Percentiles rank a stretch among this genome's conserved stretches.
phyloP scores from a whole-genome alignment of 805 yeast genomes.

The Wickerhamomyces chaumierensis region DNA sequence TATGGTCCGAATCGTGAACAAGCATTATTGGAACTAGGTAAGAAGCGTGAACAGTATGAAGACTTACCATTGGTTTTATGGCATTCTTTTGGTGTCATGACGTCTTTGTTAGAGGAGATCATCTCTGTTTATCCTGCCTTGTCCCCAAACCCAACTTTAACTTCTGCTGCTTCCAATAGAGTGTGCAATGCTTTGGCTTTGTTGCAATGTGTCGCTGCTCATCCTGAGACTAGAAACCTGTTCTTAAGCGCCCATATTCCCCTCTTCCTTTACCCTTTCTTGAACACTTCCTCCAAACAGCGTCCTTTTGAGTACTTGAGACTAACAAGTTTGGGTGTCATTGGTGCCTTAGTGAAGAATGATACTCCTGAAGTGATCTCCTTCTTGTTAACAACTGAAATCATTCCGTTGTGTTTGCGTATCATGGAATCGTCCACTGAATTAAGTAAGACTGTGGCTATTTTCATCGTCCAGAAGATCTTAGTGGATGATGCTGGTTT shows the following conservation, averaged over 20 bases:
- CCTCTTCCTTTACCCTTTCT: slow-evolving; percentile 82
- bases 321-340: slow-evolving; percentile 87
- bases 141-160: slow-evolving; percentile 66
- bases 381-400: slow-evolving; percentile 87
- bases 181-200: slow-evolving; percentile 94
- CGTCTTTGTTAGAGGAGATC: slow-evolving; percentile 80
- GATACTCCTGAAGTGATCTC: slow-evolving; percentile 93
- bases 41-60: slow-evolving; percentile 88
- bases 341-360: slow-evolving; percentile 92
- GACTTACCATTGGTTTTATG: slow-evolving; percentile 88
- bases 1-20: slow-evolving; percentile 89
- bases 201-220: slow-evolving; percentile 94
- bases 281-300: slow-evolving; percentile 84
- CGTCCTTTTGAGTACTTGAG: slow-evolving; percentile 90
- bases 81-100: slow-evolving; percentile 96
- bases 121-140: slow-evolving; percentile 82
- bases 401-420: slow-evolving; percentile 86
- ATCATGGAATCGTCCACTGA: slow-evolving; percentile 95
- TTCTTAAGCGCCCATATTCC: slow-evolving; percentile 89
- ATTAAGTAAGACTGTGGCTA: slow-evolving; percentile 90
- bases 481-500: slow-evolving; percentile 86
- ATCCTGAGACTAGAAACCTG: slow-evolving; percentile 75
- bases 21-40: slow-evolving; percentile 84
- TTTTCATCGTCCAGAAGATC: slow-evolving; percentile 89
- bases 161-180: slow-evolving; percentile 80